Evolutionary conservation across 352 stramenopile species (phyloP).

Genomic region (Phytophthora pini): DNA sequence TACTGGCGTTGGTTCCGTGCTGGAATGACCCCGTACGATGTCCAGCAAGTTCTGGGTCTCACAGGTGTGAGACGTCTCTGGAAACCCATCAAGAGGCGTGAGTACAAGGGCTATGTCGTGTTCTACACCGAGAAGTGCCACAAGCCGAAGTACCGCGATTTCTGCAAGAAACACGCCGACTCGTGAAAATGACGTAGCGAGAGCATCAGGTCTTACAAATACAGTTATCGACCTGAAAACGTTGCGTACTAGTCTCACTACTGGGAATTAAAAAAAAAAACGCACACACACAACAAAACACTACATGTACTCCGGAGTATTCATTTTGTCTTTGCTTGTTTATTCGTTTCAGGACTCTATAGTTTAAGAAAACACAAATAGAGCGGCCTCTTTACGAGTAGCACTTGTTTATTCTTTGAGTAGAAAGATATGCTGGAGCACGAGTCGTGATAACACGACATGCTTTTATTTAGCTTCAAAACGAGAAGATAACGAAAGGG

Average conservation of each 20-base stretch:
- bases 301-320: too few relatives aligned
- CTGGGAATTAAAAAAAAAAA: too few relatives aligned
- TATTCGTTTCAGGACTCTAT: too few relatives aligned
- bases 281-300: too few relatives aligned
- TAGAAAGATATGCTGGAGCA: too few relatives aligned
- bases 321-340: too few relatives aligned
- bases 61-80: constrained; percentile 10
- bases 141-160: constrained; percentile 6
- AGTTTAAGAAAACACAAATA: too few relatives aligned
- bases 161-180: constrained; percentile 7
- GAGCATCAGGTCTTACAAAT: not conserved
- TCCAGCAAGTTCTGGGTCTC: constrained; percentile 15
- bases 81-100: constrained; percentile 24
- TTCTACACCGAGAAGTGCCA: constrained; percentile 17
- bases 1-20: constrained; percentile 18
- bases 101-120: constrained; percentile 21
- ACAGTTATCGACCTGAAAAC: not conserved
- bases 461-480: too few relatives aligned
- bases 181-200: not conserved
- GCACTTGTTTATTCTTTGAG: too few relatives aligned
- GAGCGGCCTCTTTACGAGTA: too few relatives aligned
- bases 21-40: constrained; percentile 11
- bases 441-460: too few relatives aligned
- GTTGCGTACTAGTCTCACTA: not conserved
- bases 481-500: too few relatives aligned